Evolutionary conservation across 805 yeast species (phyloP).

Genomic region (Kockiozyma suomiensis): DNA sequence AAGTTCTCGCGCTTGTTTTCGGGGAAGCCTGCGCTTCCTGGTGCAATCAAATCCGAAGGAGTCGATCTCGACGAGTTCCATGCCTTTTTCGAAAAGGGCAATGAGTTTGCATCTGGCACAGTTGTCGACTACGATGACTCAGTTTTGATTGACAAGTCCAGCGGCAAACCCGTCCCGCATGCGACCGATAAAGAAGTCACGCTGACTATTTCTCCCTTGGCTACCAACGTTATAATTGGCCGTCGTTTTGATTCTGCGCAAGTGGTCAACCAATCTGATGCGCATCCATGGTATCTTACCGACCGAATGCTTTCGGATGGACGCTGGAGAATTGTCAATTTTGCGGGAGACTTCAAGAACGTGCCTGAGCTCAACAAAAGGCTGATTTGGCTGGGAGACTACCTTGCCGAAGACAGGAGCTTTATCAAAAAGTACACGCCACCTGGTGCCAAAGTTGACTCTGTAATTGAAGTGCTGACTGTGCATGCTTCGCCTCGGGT

Average conservation of each 20-base stretch:
- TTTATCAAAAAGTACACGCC: conserved; percentile 40
- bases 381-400: conserved; percentile 17
- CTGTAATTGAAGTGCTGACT: conserved; percentile 41
- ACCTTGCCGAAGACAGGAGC: conserved; percentile 10
- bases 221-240: conserved; percentile 40
- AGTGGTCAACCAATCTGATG: conserved; percentile 40
- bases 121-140: conserved; percentile 41
- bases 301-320: conserved; percentile 42
- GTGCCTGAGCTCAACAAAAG: neutral
- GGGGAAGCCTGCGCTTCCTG: conserved; percentile 40
- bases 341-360: conserved; percentile 39
- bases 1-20: conserved; percentile 42
- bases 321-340: conserved; percentile 41
- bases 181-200: neutral
- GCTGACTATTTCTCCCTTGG: conserved; percentile 18
- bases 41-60: neutral
- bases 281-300: conserved; percentile 37
- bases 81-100: conserved; percentile 39
- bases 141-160: neutral
- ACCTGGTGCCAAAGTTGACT: conserved; percentile 37
- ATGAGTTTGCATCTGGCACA: conserved; percentile 42
- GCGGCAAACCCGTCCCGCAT: conserved; percentile 14
- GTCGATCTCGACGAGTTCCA: conserved; percentile 41
- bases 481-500: conserved; percentile 37
- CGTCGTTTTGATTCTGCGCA: conserved; percentile 38